phyloP scores from a whole-genome alignment of 257 asterid genomes.

The Solanum ossicruentum region DNA sequence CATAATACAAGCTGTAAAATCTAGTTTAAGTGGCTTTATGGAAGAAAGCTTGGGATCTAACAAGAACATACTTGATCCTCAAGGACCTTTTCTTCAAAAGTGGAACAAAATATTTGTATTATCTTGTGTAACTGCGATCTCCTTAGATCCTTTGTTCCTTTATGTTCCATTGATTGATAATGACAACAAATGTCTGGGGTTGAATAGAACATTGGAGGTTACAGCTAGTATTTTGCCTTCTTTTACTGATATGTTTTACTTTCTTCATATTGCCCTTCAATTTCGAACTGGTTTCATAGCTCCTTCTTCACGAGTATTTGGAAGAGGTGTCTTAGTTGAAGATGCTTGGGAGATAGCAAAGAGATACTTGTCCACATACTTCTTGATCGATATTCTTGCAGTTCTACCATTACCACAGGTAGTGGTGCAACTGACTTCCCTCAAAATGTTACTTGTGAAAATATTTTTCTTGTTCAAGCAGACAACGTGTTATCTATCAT shows the following conservation, averaged over 20 bases:
- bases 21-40: constrained; percentile 29
- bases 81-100: constrained; percentile 78
- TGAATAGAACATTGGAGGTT: constrained; percentile 58
- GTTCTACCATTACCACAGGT: constrained; percentile 99
- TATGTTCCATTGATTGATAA: constrained; percentile 68
- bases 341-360: constrained; percentile 89
- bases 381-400: constrained; percentile 80
- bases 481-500: not conserved
- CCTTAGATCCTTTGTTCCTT: constrained; percentile 91
- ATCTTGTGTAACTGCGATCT: constrained; percentile 74
- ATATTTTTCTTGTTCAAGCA: not conserved
- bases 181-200: constrained; percentile 61
- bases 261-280: constrained; percentile 79
- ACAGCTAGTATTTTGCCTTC: constrained; percentile 72
- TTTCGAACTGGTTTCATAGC: constrained; percentile 93
- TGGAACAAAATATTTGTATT: constrained; percentile 94
- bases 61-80: constrained; percentile 58
- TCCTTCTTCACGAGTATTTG: constrained; percentile 92
- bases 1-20: constrained; percentile 47
- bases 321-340: constrained; percentile 93
- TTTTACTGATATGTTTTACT: constrained; percentile 77
- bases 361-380: constrained; percentile 75
- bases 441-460: not conserved
- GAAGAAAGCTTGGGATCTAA: constrained; percentile 31
- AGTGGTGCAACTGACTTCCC: constrained; percentile 12